Conservation (phyloP, 495 filamentous ascomycete species). For the Talaromyces stipitatus region DNA sequence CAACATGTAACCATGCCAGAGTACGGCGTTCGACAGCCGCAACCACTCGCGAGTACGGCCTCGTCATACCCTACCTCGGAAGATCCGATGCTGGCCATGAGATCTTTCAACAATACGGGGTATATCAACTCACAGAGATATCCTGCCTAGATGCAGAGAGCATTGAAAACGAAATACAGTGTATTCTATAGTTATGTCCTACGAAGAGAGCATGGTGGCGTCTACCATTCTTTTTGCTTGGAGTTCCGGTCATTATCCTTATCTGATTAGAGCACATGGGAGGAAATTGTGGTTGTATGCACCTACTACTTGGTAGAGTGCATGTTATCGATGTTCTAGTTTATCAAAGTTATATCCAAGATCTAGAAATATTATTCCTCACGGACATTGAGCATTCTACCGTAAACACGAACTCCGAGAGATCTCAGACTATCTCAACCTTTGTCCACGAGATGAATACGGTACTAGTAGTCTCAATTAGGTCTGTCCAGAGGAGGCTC, state of each 20-base stretch:
- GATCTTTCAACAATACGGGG: conserved; percentile 10
- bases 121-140: conserved; percentile 9
- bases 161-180: not conserved
- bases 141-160: conserved; percentile 7
- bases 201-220: conserved; percentile 3
- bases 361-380: not conserved
- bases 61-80: conserved; percentile 7
- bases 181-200: conserved; percentile 6
- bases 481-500: not conserved
- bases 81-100: conserved; percentile 10
- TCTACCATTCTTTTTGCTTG: not conserved
- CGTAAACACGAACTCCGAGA: no score
- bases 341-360: not conserved
- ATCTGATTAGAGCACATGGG: not conserved
- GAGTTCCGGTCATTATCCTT: not conserved
- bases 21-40: conserved; percentile 31
- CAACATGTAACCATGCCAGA: conserved; percentile 23
- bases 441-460: no score
- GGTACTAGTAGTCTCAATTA: no score
- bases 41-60: conserved; percentile 4
- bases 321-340: not conserved
- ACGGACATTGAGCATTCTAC: no score
- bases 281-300: not conserved
- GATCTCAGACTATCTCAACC: no score
- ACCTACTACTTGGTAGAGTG: not conserved